Conservation (phyloP, 805 yeast species). For the Scheffersomyces amazonensis region DNA sequence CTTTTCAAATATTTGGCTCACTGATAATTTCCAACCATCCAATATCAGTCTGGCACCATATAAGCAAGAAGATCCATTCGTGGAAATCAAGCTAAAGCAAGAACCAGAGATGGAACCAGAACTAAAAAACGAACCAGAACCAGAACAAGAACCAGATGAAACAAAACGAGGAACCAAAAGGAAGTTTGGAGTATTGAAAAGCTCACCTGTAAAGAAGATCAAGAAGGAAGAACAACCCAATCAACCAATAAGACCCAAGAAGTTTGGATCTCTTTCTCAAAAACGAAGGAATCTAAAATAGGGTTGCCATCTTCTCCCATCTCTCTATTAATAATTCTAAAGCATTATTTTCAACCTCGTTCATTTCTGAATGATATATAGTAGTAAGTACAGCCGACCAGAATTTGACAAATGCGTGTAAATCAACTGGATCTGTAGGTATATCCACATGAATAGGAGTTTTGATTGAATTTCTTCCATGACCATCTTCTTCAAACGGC, state of each 20-base stretch:
- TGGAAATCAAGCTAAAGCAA: no score
- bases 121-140: no score
- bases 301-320: constrained; percentile 25
- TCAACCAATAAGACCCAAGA: neutral
- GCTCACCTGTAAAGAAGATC: neutral
- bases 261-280: neutral
- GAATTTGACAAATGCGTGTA: constrained; percentile 43
- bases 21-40: no score
- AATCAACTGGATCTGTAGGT: constrained; percentile 11
- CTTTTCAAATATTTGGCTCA: constrained; percentile 1
- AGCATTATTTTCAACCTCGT: constrained; percentile 22
- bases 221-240: neutral
- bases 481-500: constrained; percentile 17
- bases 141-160: neutral
- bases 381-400: constrained; percentile 49
- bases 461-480: constrained; percentile 11
- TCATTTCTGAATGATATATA: constrained; percentile 37
- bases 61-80: no score
- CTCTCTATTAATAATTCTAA: constrained; percentile 26
- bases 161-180: no score
- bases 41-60: no score
- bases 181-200: neutral
- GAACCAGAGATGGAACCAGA: no score
- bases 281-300: neutral
- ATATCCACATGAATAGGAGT: constrained; percentile 14